Conservation (phyloP, 352 stramenopile species). For the Pythium scleroteichum region DNA sequence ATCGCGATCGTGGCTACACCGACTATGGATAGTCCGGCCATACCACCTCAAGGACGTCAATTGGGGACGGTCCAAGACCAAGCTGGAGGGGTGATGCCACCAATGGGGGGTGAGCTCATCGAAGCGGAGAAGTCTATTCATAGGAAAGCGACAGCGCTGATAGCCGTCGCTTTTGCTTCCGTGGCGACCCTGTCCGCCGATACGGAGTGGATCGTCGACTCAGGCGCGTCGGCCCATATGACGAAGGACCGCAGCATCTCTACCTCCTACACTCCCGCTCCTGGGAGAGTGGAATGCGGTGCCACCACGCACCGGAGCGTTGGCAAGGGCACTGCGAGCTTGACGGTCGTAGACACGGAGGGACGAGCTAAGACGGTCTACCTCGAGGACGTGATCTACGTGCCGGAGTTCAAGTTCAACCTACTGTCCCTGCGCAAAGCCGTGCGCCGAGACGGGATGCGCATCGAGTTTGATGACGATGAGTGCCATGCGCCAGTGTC, state of each 20-base stretch:
- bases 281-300: constrained; percentile 6
- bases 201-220: neutral
- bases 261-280: neutral
- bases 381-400: constrained; percentile 1
- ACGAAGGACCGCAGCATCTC: neutral
- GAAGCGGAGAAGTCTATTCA: too few species aligned
- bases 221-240: neutral
- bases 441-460: neutral
- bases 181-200: too few species aligned
- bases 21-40: neutral
- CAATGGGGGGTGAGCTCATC: too few species aligned
- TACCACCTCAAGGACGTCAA: too few species aligned
- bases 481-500: constrained; percentile 17
- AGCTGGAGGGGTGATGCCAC: too few species aligned
- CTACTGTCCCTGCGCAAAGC: constrained; percentile 13
- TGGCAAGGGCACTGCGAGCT: neutral
- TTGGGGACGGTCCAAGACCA: too few species aligned
- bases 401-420: constrained; percentile 15
- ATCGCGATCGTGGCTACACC: too few species aligned
- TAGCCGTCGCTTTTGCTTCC: too few species aligned
- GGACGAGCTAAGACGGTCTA: too few species aligned
- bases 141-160: too few species aligned
- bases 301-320: constrained; percentile 1
- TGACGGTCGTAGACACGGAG: too few species aligned
- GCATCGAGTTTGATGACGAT: constrained; percentile 12